phyloP scores from a whole-genome alignment of 2,329 filamentous ascomycete species.

The Chrysoporthe deuterocubensis region DNA sequence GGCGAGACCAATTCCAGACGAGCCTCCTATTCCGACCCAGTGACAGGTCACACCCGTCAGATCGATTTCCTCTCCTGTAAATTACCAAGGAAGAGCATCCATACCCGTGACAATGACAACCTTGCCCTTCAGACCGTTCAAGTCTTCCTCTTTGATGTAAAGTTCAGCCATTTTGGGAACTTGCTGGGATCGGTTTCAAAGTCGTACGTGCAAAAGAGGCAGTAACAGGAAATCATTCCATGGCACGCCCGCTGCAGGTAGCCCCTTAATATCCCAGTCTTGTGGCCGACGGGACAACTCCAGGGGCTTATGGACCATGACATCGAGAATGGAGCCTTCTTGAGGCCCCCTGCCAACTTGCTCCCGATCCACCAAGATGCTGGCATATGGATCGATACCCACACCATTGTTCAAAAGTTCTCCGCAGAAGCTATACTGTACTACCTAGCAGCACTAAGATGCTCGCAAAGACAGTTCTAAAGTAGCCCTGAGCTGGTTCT shows the following conservation, averaged over 20 bases:
- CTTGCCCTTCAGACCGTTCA: slow-evolving; percentile 50
- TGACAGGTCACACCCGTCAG: not conserved
- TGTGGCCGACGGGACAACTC: not conserved
- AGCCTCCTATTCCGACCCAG: slow-evolving; percentile 47
- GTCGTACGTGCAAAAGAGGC: not conserved
- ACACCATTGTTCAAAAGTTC: too few relatives aligned
- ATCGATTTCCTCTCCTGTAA: not conserved
- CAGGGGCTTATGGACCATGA: not conserved
- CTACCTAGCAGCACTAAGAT: too few relatives aligned
- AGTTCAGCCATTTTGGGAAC: slow-evolving; percentile 48
- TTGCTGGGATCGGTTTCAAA: not conserved
- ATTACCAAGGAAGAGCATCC: not conserved
- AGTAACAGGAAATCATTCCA: not conserved
- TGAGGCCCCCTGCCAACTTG: not conserved
- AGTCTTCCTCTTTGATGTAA: slow-evolving; percentile 48
- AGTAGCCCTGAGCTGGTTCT: too few relatives aligned
- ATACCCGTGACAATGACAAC: slow-evolving; percentile 53
- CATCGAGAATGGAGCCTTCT: not conserved
- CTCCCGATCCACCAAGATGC: not conserved
- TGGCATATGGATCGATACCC: not conserved
- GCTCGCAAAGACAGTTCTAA: too few relatives aligned
- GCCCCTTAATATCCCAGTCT: slow-evolving; percentile 2
- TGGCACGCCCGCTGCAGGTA: not conserved
- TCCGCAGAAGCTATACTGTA: too few relatives aligned
- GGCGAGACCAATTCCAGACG: slow-evolving; percentile 64